These are phyloP conservation scores for Acorus calamus DNA, from an alignment of 106 monocot genomes.

Conservation along the genomic window DNA sequence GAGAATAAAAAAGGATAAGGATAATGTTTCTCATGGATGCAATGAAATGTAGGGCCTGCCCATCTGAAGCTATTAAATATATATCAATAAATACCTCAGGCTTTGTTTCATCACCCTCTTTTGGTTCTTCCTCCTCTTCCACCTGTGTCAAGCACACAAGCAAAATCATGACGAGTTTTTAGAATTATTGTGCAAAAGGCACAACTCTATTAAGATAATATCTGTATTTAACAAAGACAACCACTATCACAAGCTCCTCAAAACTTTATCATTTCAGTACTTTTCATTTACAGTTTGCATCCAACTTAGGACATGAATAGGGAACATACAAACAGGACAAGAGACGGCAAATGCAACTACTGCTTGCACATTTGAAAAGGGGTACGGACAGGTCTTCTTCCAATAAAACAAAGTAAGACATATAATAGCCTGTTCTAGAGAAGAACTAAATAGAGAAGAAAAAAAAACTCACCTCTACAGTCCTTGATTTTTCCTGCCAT, in stretches of 20 bases:
- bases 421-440: neutral
- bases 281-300: too few species aligned
- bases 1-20: neutral
- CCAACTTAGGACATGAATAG: too few species aligned
- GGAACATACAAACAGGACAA: too few species aligned
- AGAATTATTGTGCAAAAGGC: too few species aligned
- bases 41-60: neutral
- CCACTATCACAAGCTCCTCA: neutral
- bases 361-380: too few species aligned
- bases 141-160: constrained; percentile 30
- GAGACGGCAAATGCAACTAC: too few species aligned
- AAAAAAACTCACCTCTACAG: constrained; percentile 59
- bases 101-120: constrained; percentile 86
- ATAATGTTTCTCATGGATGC: neutral
- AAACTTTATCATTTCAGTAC: too few species aligned
- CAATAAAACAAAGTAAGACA: neutral
- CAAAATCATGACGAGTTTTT: neutral
- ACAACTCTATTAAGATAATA: neutral
- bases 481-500: constrained; percentile 94
- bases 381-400: too few species aligned
- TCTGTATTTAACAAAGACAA: constrained; percentile 1
- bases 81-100: constrained; percentile 38
- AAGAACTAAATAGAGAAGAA: neutral
- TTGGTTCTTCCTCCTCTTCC: constrained; percentile 78
- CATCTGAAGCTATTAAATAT: constrained; percentile 3